A percentile compares a stretch with the other conserved stretches of the same genome.
These are phyloP conservation scores for Neospermospora avenae DNA, from an alignment of 2,329 filamentous ascomycete species.

Conservation along the genomic window DNA sequence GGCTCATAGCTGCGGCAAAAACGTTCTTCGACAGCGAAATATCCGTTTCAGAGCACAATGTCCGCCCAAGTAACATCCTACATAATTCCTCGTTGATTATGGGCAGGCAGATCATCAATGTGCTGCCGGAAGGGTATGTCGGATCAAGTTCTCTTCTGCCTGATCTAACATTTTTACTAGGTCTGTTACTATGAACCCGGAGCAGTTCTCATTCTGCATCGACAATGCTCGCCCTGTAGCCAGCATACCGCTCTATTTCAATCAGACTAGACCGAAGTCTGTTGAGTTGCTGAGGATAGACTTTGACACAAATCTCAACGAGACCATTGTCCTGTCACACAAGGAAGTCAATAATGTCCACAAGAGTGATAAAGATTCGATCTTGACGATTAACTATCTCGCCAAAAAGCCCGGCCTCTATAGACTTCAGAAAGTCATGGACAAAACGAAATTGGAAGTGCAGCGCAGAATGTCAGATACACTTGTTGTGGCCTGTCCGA, in stretches of 20 bases:
- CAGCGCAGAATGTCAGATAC: constrained; percentile 73
- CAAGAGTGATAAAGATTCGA: constrained; percentile 57
- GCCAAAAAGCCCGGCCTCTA: constrained; percentile 89
- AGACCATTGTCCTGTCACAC: constrained; percentile 71
- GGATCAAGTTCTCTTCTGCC: neutral
- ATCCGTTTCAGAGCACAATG: constrained; percentile 87
- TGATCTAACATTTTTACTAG: constrained; percentile 38
- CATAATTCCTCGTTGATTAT: constrained; percentile 92
- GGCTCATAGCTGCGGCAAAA: constrained; percentile 70
- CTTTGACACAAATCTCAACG: constrained; percentile 74
- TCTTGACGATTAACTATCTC: constrained; percentile 67
- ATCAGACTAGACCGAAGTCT: constrained; percentile 83
- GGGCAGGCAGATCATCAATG: constrained; percentile 96
- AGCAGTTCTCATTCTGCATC: constrained; percentile 77
- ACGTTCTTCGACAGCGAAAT: constrained; percentile 89
- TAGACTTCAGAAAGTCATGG: constrained; percentile 77
- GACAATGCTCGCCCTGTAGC: constrained; percentile 58
- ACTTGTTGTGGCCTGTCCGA: constrained; percentile 82
- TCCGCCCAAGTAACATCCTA: constrained; percentile 82
- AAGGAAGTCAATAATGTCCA: constrained; percentile 67
- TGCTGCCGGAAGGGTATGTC: constrained; percentile 81
- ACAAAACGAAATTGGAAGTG: constrained; percentile 92
- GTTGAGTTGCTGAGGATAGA: constrained; percentile 89
- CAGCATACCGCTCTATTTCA: constrained; percentile 82
- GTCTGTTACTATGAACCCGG: constrained; percentile 83